Base-by-base conservation (phyloP, 106 monocot species). In the Phalaenopsis aphrodite region DNA sequence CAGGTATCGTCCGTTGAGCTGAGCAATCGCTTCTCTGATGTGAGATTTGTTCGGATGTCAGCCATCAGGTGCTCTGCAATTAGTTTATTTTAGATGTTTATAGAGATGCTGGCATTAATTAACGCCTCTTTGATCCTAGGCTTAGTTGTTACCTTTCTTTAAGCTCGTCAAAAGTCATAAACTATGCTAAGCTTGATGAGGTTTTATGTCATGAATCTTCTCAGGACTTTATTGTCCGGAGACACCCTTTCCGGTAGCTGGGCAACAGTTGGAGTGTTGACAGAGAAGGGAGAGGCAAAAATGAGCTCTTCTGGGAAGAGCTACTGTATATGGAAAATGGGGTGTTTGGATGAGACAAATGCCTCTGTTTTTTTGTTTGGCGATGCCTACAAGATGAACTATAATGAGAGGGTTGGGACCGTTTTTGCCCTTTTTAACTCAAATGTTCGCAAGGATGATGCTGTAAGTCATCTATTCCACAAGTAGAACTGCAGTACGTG, bases 301-400 rank as follows among this genome's bases (percentile, higher is more conserved):
- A 64, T 82, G 52, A 94, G 91, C 79, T 91, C 94, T 2, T 37
- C 82, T 42, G 94, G 94, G 84, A 98, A 93, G 79, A 83, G 65
- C 43, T 98, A 86, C 77, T 78, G 85, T 65, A 71, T 98, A 45
- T 98, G 98, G 87, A 98, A 94, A 77, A 78, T 98, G 61, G 89
- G 94, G 8, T 80, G 85, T 55, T 88, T 98, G 79, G 89, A 91
- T 83, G 98, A 91, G 48, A 81, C 84, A 1, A 88, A 79, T 58
- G 81, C 92, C 1, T 91, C 98, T 2, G 89, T 98, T 77, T 98
- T 98, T 83, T 82, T 98, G 80, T 98, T 98, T 71, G 89, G 89
- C 14, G 92, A 93, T 86, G 92, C 94, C n/a, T 90, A 87, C 82
- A 71, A 79, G 24, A 85, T 78, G 45, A 87, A 87, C 78, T 85